Evolutionary conservation across 2,329 filamentous ascomycete species (phyloP), one percentile per base, ranked within the genome.

Genomic region (Botryosphaeria dothidea): DNA sequence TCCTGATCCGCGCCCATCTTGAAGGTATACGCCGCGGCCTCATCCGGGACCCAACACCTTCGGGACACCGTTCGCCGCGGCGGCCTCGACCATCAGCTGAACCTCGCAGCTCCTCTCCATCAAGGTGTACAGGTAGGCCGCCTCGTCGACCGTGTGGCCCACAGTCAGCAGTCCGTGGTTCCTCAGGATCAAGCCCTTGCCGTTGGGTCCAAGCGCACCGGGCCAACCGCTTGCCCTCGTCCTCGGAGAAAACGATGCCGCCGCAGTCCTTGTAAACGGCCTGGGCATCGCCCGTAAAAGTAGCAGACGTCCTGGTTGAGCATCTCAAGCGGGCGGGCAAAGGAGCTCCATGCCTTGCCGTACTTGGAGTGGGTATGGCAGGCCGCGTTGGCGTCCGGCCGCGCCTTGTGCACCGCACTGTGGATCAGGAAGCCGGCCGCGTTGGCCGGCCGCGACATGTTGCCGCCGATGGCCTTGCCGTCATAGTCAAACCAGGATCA

Each of bases 91-190:
- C 69, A 84, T 79, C 60, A 92, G 78, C 78, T 92, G 90, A 34
- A 90, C 84, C 64, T 86, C 83, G 73, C 90, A 92, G 52, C 85
- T 87, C 56, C 88, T 82, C 75, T 92, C 90, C 74, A 92, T 82
- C 49, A 90, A 77, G 0, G 86, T 87, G 72, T 91, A 90, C 60
- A 92, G 75, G 74, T 88, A 92, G 0, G 87, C 87, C 1, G 90
- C 90, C 75, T 92, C 90, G 72, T 92, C 90, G 2, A 92, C 90
- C 0, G 90, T 92, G 6, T 75, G 71, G 3, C 90, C 90, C 0
- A 91, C 89, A 0, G 88, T 91, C 58, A 92, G 76, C 38, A 93
- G 78, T 0, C 90, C 90, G 75, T 92, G 90, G 73, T 92, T 92
- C 68, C 88, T 81, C 58, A 92, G 78, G 52, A 92, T 87, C 67